Evolutionary conservation across 2,329 filamentous ascomycete genomes (phyloP).

Genomic region (Diaporthe humulicola): DNA sequence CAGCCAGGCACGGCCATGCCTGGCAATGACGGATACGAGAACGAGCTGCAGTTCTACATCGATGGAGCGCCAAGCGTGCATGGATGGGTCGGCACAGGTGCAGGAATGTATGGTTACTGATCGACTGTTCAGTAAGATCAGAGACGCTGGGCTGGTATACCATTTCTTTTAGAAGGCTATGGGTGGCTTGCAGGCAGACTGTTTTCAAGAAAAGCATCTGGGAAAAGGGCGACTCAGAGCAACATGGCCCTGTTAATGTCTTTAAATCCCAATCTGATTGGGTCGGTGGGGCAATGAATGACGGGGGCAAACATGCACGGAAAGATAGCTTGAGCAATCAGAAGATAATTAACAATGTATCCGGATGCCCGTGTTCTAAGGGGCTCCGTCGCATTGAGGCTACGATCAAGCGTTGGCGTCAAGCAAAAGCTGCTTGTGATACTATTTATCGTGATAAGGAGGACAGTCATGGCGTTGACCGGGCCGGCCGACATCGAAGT

Average conservation of each 20-base stretch:
- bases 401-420: no score
- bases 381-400: background rate
- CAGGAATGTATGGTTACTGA: conserved; percentile 45
- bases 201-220: conserved; percentile 8
- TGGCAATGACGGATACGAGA: conserved; percentile 48
- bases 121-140: background rate
- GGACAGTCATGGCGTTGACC: background rate
- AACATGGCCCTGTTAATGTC: conserved; percentile 10
- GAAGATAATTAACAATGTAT: background rate
- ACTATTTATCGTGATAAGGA: background rate
- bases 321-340: conserved; percentile 30
- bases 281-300: conserved; percentile 13
- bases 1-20: conserved; percentile 41
- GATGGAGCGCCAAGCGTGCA: conserved; percentile 44
- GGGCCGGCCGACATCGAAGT: conserved; percentile 7
- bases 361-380: background rate
- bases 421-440: background rate
- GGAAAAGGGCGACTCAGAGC: background rate
- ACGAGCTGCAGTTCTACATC: conserved; percentile 48
- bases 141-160: background rate
- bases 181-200: conserved; percentile 15
- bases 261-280: background rate
- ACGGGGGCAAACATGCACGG: background rate
- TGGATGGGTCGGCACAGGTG: conserved; percentile 43
- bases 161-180: background rate